These are phyloP conservation scores for Suillus paluster DNA, from an alignment of 768 basidiomycete genomes.

Conservation along the genomic window DNA sequence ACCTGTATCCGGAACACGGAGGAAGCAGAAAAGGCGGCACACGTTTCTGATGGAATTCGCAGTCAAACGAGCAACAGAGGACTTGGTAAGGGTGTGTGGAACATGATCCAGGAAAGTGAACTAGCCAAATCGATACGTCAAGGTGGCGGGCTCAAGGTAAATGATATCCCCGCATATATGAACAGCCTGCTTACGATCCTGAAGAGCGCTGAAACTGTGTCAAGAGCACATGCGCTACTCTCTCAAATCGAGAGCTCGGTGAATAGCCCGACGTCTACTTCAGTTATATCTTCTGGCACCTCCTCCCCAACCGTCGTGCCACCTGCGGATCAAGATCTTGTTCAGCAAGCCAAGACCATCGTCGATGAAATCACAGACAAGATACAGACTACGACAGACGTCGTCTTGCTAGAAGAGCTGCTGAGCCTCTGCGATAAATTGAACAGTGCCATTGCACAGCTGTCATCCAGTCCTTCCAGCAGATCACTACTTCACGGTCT, in stretches of 20 bases:
- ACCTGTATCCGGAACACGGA: constrained; percentile 95
- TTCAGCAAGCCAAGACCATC: constrained; percentile 55
- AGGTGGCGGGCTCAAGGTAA: constrained; percentile 53
- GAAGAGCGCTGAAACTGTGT: constrained; percentile 10
- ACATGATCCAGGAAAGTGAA: constrained; percentile 85
- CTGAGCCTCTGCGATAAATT: constrained; percentile 76
- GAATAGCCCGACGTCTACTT: background rate
- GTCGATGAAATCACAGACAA: constrained; percentile 53
- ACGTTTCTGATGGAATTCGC: constrained; percentile 24
- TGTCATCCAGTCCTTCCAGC: constrained; percentile 43
- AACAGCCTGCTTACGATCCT: background rate
- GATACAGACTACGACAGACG: constrained; percentile 61
- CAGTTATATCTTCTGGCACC: constrained; percentile 7
- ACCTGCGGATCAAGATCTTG: constrained; percentile 39
- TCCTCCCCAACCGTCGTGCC: constrained; percentile 11
- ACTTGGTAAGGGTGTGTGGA: constrained; percentile 74
- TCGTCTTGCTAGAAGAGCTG: constrained; percentile 65
- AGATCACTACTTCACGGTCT: constrained; percentile 49
- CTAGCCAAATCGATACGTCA: constrained; percentile 71
- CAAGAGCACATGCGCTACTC: constrained; percentile 47
- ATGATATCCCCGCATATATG: constrained; percentile 40
- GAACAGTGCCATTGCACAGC: constrained; percentile 55
- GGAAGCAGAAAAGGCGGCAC: constrained; percentile 59
- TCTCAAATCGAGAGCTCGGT: constrained; percentile 42
- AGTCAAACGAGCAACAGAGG: constrained; percentile 52